These are phyloP conservation scores for Pythium dissotocum DNA, from an alignment of 352 stramenopile genomes.

Conservation along the genomic window DNA sequence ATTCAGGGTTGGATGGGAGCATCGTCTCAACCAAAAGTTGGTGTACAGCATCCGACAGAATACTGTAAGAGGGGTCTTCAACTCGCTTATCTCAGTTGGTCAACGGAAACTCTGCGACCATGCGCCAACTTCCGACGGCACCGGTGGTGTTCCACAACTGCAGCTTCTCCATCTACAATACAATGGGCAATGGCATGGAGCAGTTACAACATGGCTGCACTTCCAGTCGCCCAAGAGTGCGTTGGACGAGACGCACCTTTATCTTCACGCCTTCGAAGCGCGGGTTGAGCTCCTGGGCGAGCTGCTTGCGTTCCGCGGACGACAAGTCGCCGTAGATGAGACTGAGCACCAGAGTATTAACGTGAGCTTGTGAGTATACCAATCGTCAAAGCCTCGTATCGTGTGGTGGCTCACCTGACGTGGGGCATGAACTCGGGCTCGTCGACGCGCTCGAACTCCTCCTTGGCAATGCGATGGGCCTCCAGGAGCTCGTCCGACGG, in stretches of 20 bases:
- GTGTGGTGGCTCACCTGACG: slow-evolving; percentile 40
- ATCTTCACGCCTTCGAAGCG: slow-evolving; percentile 34
- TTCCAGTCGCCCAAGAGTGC: background rate
- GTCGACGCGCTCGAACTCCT: slow-evolving; percentile 47
- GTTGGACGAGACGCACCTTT: slow-evolving; percentile 29
- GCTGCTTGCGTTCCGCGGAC: slow-evolving; percentile 24
- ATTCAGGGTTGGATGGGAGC: background rate
- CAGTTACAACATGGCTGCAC: background rate
- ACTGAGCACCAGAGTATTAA: slow-evolving; percentile 20
- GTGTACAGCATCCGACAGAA: slow-evolving; percentile 4
- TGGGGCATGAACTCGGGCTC: slow-evolving; percentile 63
- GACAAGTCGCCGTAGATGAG: slow-evolving; percentile 61
- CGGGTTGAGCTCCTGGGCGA: slow-evolving; percentile 43
- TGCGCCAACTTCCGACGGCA: slow-evolving; percentile 39
- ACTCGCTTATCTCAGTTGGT: slow-evolving; percentile 2
- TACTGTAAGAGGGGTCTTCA: background rate
- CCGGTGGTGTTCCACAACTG: slow-evolving; percentile 60
- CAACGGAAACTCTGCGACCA: slow-evolving; percentile 37
- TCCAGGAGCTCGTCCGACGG: slow-evolving; percentile 39
- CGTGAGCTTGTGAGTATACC: too few species aligned
- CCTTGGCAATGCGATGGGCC: slow-evolving; percentile 38
- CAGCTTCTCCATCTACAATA: slow-evolving; percentile 31
- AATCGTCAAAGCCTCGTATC: too few species aligned
- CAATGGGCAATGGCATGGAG: too few species aligned
- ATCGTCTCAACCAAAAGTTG: slow-evolving; percentile 5